Evolutionary conservation across 1,284 basidiomycete species (phyloP).

Genomic region (Vanrija sp.): DNA sequence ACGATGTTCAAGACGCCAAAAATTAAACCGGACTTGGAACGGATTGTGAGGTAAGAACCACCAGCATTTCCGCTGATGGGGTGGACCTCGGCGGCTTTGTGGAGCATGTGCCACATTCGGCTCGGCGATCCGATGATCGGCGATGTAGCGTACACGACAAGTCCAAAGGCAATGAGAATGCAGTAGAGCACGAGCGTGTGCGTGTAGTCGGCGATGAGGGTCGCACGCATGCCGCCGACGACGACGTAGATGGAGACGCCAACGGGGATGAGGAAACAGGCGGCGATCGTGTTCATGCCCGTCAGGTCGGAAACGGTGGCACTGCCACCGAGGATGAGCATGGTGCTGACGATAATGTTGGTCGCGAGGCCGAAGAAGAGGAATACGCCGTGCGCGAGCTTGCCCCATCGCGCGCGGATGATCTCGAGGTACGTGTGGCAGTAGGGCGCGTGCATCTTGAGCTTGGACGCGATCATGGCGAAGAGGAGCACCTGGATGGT

Average conservation of each 20-base stretch:
- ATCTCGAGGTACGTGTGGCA: slow-evolving; percentile 58
- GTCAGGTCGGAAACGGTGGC: slow-evolving; percentile 76
- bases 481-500: slow-evolving; percentile 53
- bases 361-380: slow-evolving; percentile 73
- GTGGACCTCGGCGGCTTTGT: slow-evolving; percentile 46
- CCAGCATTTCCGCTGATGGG: slow-evolving; percentile 60
- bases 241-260: slow-evolving; percentile 54
- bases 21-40: slow-evolving; percentile 73
- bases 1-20: slow-evolving; percentile 80
- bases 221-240: slow-evolving; percentile 53
- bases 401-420: slow-evolving; percentile 68
- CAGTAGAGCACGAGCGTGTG: slow-evolving; percentile 76
- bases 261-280: slow-evolving; percentile 62
- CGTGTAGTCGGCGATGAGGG: slow-evolving; percentile 57
- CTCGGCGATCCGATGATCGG: slow-evolving; percentile 56
- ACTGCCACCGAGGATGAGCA: slow-evolving; percentile 63
- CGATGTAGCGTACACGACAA: slow-evolving; percentile 68
- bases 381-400: slow-evolving; percentile 66
- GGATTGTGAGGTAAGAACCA: slow-evolving; percentile 69
- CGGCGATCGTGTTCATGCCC: slow-evolving; percentile 75
- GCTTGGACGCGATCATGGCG: slow-evolving; percentile 55
- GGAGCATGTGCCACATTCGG: slow-evolving; percentile 58
- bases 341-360: slow-evolving; percentile 68
- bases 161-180: slow-evolving; percentile 59
- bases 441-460: slow-evolving; percentile 56